Base-by-base conservation (phyloP, 148 eudicot species). In the Rhododendron simsii region DNA sequence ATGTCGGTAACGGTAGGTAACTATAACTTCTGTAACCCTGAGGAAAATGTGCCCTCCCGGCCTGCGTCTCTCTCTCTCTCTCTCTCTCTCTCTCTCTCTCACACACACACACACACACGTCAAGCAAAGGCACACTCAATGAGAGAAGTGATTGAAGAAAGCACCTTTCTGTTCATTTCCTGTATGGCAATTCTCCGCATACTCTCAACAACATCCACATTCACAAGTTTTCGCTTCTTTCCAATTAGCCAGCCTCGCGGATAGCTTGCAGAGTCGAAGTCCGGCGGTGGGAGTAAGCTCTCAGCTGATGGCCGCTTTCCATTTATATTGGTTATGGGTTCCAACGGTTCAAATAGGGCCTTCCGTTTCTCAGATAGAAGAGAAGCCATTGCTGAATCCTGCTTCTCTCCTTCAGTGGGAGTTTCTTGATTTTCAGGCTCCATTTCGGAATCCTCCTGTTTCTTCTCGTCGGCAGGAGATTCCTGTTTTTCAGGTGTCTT, bases 151-250 rank as follows among this genome's bases (percentile, higher is more conserved):
- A 41, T 20, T 53, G 9, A 71, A 45, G 57, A 87, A 83, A 69
- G 48, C 84, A 96, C 99, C 99, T 96, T 96, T 87, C 98, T 89
- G 88, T 96, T 96, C 98, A 96, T 96, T 91, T 96, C 99, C 85
- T 94, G 98, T 9, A 96, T 89, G 44, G 99, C 99, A 81, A 95
- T 96, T 84, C 98, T 92, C 18, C 98, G 88, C 99, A 96, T 96
- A 85, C 95, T 96, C 90, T 96, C 99, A 35, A 96, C 99, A 65
- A 96, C 98, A 85, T 96, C 99, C 18, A 95, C 98, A 78, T 96
- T 96, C 12, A 96, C 99, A 16, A 96, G 95, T 90, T 96, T 96
- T 78, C 99, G 90, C 88, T 95, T 96, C 92, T 96, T 96, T 69
- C 99, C 98, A 51, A 94, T 89, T 45, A 96, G 89, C 99, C 99